Percentiles rank a stretch among this genome's conserved stretches.
These are phyloP conservation scores for Pontederia paniculata DNA, from an alignment of 176 grass and related monocot genomes.

Conservation along the genomic window DNA sequence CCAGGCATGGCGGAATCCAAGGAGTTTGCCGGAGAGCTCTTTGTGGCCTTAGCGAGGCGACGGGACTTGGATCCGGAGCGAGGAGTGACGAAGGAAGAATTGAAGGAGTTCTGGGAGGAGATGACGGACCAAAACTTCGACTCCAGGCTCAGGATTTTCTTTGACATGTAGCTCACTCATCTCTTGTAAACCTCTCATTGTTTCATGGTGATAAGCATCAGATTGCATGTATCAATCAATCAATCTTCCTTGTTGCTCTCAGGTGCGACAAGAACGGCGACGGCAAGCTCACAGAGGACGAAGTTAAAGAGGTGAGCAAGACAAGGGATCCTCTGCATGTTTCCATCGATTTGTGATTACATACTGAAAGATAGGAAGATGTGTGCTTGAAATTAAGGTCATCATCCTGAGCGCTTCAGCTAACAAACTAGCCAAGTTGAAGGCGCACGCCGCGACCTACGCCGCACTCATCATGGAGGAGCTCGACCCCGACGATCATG, in stretches of 20 bases:
- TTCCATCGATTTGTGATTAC: background rate
- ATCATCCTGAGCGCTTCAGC: constrained; percentile 91
- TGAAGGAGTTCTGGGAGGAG: constrained; percentile 96
- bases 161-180: constrained; percentile 69
- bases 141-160: constrained; percentile 85
- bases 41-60: constrained; percentile 58
- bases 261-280: constrained; percentile 99
- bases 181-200: background rate
- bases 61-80: constrained; percentile 37
- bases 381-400: constrained; percentile 27
- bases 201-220: background rate
- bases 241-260: constrained; percentile 8
- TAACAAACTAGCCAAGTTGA: constrained; percentile 80
- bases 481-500: constrained; percentile 75
- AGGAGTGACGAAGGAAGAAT: constrained; percentile 62
- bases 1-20: constrained; percentile 93
- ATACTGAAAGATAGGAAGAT: background rate
- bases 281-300: constrained; percentile 92
- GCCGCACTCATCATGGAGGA: constrained; percentile 95
- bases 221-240: background rate
- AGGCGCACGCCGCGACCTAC: constrained; percentile 72
- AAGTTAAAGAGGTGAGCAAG: constrained; percentile 72
- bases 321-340: background rate
- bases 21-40: constrained; percentile 87
- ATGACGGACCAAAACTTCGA: constrained; percentile 99